These are phyloP conservation scores for Pythium brassicae DNA, from an alignment of 352 stramenopile genomes.

Conservation along the genomic window DNA sequence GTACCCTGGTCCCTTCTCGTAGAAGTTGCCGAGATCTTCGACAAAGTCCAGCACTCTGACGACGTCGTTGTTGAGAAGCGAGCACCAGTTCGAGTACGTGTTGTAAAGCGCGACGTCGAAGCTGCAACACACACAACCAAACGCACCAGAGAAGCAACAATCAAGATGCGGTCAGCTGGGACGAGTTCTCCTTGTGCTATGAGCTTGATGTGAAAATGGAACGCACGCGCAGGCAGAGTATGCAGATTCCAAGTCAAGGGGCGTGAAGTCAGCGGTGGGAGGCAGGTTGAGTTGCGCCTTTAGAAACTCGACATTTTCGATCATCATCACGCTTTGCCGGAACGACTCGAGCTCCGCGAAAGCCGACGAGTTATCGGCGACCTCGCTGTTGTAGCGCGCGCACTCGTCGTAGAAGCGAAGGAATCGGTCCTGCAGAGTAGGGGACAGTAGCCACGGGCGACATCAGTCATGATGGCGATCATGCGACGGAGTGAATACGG, in stretches of 20 bases:
- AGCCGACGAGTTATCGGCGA: constrained; percentile 36
- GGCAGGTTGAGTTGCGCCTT: constrained; percentile 10
- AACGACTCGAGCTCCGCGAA: constrained; percentile 25
- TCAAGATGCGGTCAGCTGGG: too few species aligned
- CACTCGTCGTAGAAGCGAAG: constrained; percentile 66
- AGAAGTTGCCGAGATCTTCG: constrained; percentile 47
- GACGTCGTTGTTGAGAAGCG: constrained; percentile 28
- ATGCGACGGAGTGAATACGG: background rate
- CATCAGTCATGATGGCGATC: background rate
- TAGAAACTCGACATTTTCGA: constrained; percentile 14
- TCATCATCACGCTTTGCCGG: constrained; percentile 22
- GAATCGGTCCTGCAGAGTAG: constrained; percentile 27
- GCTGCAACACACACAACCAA: constrained; percentile 5
- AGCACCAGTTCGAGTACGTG: constrained; percentile 36
- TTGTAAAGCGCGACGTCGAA: constrained; percentile 54
- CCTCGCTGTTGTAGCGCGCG: constrained; percentile 38
- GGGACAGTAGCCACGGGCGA: background rate
- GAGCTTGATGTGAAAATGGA: background rate
- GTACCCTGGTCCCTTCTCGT: constrained; percentile 37
- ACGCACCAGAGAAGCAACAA: background rate
- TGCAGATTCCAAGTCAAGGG: constrained; percentile 27
- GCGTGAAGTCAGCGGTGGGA: constrained; percentile 12
- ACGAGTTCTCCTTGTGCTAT: background rate
- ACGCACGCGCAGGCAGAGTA: constrained; percentile 44
- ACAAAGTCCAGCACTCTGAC: constrained; percentile 25